A percentile compares a stretch with the other conserved stretches of the same genome.
These are phyloP conservation scores for Diaporthe sp. DNA, from an alignment of 2,329 filamentous ascomycete genomes.

Conservation along the genomic window DNA sequence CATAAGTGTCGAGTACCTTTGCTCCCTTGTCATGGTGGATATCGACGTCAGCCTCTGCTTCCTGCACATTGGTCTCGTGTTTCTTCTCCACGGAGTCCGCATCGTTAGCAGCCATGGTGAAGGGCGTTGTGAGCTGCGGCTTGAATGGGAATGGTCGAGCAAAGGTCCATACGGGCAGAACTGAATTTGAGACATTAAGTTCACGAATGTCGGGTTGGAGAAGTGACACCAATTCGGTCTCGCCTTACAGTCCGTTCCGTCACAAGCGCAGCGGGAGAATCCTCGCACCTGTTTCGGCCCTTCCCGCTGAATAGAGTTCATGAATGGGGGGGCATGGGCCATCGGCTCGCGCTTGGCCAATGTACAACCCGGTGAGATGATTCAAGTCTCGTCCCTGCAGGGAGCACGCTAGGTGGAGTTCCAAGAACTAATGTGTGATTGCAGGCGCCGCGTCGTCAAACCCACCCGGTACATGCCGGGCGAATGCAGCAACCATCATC, in stretches of 20 bases:
- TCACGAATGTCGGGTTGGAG: neutral
- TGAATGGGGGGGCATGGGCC: neutral
- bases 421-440: neutral
- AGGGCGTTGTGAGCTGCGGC: neutral
- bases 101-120: neutral
- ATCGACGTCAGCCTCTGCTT: neutral
- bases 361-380: neutral
- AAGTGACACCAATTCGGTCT: neutral
- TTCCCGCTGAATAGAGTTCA: neutral
- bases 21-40: constrained; percentile 23
- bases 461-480: too few relatives aligned
- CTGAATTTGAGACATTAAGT: neutral
- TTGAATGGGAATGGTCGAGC: neutral
- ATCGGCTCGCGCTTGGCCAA: neutral
- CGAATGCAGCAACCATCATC: neutral
- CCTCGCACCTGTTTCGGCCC: neutral
- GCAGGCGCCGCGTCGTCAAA: neutral
- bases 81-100: neutral
- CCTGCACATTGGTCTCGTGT: neutral
- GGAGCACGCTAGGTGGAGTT: neutral
- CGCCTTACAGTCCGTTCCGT: neutral
- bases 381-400: neutral
- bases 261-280: neutral
- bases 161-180: neutral
- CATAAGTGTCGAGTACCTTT: constrained; percentile 56